Evolutionary conservation across 2,329 filamentous ascomycete genomes (phyloP).

Genomic region (Microascus cirrosus): DNA sequence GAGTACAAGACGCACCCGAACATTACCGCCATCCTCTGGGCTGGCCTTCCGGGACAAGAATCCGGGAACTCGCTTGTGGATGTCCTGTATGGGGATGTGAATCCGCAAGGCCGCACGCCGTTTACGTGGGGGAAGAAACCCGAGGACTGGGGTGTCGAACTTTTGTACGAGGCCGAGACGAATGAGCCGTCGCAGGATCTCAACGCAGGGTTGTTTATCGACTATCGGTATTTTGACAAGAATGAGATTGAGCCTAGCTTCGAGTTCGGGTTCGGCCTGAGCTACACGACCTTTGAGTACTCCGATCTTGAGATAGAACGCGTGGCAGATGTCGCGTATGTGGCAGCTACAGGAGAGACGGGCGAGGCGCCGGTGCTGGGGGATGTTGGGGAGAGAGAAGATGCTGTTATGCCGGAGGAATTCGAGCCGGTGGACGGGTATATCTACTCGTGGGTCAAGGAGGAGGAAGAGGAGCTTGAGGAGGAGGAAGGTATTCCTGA

Average conservation of each 20-base stretch:
- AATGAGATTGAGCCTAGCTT: conserved; percentile 57
- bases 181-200: not conserved
- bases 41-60: conserved; percentile 67
- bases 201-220: conserved; percentile 53
- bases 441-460: not conserved
- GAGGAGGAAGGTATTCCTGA: not conserved
- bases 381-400: not conserved
- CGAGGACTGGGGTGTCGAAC: not conserved
- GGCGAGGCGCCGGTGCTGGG: not conserved
- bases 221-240: conserved; percentile 76
- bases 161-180: not conserved
- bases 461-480: not conserved
- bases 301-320: not conserved
- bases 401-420: not conserved
- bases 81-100: conserved; percentile 60
- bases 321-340: no score
- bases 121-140: conserved; percentile 47
- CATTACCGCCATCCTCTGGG: conserved; percentile 61
- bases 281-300: conserved; percentile 59
- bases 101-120: conserved; percentile 40
- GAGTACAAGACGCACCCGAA: conserved; percentile 51
- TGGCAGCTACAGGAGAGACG: not conserved
- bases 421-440: not conserved
- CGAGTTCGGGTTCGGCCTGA: conserved; percentile 70
- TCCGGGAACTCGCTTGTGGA: conserved; percentile 65